Conservation (phyloP, 805 yeast species). For the Metschnikowia kofuensis region DNA sequence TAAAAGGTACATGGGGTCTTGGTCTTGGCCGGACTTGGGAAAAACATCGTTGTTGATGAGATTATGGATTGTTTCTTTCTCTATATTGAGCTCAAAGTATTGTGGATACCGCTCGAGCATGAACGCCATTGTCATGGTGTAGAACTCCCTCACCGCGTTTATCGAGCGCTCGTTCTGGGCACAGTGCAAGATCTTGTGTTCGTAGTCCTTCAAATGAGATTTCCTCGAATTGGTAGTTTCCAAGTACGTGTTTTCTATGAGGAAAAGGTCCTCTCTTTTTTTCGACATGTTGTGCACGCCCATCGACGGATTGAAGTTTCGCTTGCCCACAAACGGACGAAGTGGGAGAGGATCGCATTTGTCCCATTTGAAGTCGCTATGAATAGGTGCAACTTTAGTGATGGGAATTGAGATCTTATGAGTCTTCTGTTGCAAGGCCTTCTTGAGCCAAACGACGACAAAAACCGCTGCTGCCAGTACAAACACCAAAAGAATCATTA, state of each 20-base stretch:
- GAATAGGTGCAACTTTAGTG: conserved; percentile 7
- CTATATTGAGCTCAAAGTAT: conserved; percentile 37
- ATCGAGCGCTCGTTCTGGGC: conserved; percentile 20
- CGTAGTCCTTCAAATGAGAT: conserved; percentile 28
- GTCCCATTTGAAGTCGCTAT: conserved; percentile 23
- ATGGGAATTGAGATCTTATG: background rate
- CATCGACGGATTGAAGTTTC: conserved; percentile 35
- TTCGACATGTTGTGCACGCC: conserved; percentile 28
- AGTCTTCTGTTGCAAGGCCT: background rate
- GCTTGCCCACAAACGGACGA: conserved; percentile 37
- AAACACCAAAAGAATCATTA: background rate
- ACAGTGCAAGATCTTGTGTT: conserved; percentile 22
- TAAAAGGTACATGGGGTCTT: conserved; percentile 22
- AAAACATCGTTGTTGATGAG: conserved; percentile 38
- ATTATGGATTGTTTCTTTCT: conserved; percentile 29
- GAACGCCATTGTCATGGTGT: conserved; percentile 40
- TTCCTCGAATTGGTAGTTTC: conserved; percentile 40
- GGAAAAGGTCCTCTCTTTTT: conserved; percentile 53
- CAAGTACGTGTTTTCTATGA: conserved; percentile 59
- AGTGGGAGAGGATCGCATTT: conserved; percentile 44
- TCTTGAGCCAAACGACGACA: background rate
- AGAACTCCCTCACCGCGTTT: conserved; percentile 48
- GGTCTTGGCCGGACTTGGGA: conserved; percentile 23
- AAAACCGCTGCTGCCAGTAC: background rate
- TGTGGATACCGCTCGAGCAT: conserved; percentile 51